Evolutionary conservation across 2,329 filamentous ascomycete species (phyloP).

Genomic region (Verticillium alfalfae): DNA sequence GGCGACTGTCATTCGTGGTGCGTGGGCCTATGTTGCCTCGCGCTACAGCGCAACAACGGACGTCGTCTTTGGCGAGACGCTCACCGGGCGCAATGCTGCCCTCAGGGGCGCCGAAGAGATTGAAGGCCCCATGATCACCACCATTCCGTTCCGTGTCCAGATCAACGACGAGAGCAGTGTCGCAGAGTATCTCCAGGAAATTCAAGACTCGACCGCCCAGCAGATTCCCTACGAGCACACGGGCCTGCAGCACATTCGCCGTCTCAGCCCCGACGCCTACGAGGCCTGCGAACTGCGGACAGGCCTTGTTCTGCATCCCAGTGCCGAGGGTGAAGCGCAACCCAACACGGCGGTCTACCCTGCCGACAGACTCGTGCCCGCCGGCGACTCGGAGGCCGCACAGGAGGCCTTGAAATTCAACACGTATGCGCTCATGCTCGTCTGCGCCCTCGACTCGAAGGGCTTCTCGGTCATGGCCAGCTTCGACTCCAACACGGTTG

Average conservation of each 20-base stretch:
- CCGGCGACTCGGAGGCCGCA: slow-evolving; percentile 50
- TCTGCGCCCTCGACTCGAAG: slow-evolving; percentile 52
- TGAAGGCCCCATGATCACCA: slow-evolving; percentile 56
- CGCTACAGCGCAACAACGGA: slow-evolving; percentile 47
- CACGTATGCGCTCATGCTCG: slow-evolving; percentile 59
- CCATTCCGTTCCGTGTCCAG: slow-evolving; percentile 48
- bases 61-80: slow-evolving; percentile 53
- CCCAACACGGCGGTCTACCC: slow-evolving; percentile 23
- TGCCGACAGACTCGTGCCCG: slow-evolving; percentile 47
- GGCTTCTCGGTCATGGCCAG: slow-evolving; percentile 57
- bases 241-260: slow-evolving; percentile 54
- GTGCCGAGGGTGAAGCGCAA: slow-evolving; percentile 19
- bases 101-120: slow-evolving; percentile 46
- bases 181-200: slow-evolving; percentile 44
- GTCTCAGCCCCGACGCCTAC: slow-evolving; percentile 46
- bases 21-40: slow-evolving; percentile 51
- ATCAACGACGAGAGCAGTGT: slow-evolving; percentile 36
- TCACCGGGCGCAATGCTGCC: slow-evolving; percentile 49
- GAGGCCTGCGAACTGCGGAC: slow-evolving; percentile 52
- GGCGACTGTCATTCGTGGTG: slow-evolving; percentile 52
- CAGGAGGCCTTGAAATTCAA: slow-evolving; percentile 55
- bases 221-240: slow-evolving; percentile 62
- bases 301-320: slow-evolving; percentile 48
- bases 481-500: slow-evolving; percentile 58
- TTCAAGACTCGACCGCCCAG: slow-evolving; percentile 50